A percentile compares a stretch with the other conserved stretches of the same genome.
These are phyloP conservation scores for Fusarium sp. DNA, from an alignment of 2,329 filamentous ascomycete species.

Conservation along the genomic window DNA sequence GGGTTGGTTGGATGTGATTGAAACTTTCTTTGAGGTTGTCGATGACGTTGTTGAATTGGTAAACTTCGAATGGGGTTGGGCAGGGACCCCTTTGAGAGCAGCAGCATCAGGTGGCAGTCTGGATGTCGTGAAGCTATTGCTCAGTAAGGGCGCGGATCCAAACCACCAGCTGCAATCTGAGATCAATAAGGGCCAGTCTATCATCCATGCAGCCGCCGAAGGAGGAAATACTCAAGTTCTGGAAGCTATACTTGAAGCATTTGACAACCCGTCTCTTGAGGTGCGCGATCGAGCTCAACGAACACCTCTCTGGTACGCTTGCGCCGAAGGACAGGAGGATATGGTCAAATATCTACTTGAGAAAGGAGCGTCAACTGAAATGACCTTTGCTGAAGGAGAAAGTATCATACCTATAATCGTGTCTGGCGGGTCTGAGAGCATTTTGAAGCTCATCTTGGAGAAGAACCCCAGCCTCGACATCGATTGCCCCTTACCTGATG, in stretches of 20 bases:
- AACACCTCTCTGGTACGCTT: slow-evolving; percentile 35
- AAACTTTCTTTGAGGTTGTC: slow-evolving; percentile 23
- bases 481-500: slow-evolving; percentile 13
- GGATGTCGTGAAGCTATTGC: slow-evolving; percentile 21
- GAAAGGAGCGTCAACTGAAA: slow-evolving; percentile 22
- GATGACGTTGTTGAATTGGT: slow-evolving; percentile 21
- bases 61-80: slow-evolving; percentile 38
- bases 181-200: slow-evolving; percentile 13
- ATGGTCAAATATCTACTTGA: slow-evolving; percentile 36
- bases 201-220: slow-evolving; percentile 32
- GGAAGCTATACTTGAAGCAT: slow-evolving; percentile 14
- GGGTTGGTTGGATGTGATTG: slow-evolving; percentile 20
- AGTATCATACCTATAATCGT: slow-evolving; percentile 27
- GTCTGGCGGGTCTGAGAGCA: slow-evolving; percentile 21
- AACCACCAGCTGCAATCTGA: slow-evolving; percentile 28
- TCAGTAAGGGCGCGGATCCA: slow-evolving; percentile 24
- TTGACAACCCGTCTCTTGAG: slow-evolving; percentile 18
- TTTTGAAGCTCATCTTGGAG: slow-evolving; percentile 27
- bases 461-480: slow-evolving; percentile 28
- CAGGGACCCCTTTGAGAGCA: slow-evolving; percentile 23
- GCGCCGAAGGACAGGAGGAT: slow-evolving; percentile 17
- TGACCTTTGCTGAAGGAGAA: slow-evolving; percentile 11
- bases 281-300: slow-evolving; percentile 15
- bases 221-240: slow-evolving; percentile 29
- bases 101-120: slow-evolving; percentile 21